A percentile compares a stretch with the other conserved stretches of the same genome.
These are phyloP conservation scores for Mimosa pudica DNA, from an alignment of 306 rosid genomes.

Conservation along the genomic window DNA sequence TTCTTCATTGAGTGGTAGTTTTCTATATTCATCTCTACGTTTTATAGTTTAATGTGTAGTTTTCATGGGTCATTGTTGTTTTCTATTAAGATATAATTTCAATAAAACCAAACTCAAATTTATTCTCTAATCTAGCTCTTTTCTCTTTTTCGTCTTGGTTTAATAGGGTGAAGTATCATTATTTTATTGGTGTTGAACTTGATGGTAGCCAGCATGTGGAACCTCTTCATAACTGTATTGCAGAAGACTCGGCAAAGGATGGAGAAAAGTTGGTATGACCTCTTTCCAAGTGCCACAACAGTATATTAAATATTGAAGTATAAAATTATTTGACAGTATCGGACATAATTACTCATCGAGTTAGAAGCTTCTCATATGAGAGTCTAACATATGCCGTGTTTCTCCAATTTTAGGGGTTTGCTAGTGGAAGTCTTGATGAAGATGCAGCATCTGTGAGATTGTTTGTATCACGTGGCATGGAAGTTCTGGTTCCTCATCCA, in stretches of 20 bases:
- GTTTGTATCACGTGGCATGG: slow-evolving; percentile 89
- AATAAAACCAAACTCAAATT: not conserved
- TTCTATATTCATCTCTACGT: not conserved
- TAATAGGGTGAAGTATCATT: slow-evolving; percentile 95
- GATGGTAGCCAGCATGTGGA: slow-evolving; percentile 97
- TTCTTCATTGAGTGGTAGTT: slow-evolving; percentile 5
- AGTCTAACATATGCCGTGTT: slow-evolving; percentile 1
- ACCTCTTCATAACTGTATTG: slow-evolving; percentile 74
- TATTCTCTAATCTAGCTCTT: slow-evolving; percentile 7
- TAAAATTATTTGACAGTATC: slow-evolving; percentile 13
- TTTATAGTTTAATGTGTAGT: slow-evolving; percentile 6
- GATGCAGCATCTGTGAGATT: slow-evolving; percentile 90
- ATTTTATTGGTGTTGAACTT: slow-evolving; percentile 95
- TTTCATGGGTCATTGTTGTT: slow-evolving; percentile 5
- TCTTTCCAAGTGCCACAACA: slow-evolving; percentile 31
- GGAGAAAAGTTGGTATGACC: slow-evolving; percentile 72
- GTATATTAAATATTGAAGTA: not conserved
- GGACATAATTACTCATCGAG: slow-evolving; percentile 14
- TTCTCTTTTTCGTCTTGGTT: slow-evolving; percentile 30
- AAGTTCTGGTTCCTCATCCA: slow-evolving; percentile 90
- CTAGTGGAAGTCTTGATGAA: slow-evolving; percentile 95
- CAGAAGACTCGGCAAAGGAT: slow-evolving; percentile 64
- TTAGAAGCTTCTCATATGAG: slow-evolving; percentile 9
- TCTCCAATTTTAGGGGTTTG: slow-evolving; percentile 73
- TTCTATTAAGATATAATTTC: slow-evolving; percentile 1